A percentile compares a stretch with the other conserved stretches of the same genome.
phyloP scores from a whole-genome alignment of 2,329 filamentous ascomycete species.

The Monosporascus sp. region DNA sequence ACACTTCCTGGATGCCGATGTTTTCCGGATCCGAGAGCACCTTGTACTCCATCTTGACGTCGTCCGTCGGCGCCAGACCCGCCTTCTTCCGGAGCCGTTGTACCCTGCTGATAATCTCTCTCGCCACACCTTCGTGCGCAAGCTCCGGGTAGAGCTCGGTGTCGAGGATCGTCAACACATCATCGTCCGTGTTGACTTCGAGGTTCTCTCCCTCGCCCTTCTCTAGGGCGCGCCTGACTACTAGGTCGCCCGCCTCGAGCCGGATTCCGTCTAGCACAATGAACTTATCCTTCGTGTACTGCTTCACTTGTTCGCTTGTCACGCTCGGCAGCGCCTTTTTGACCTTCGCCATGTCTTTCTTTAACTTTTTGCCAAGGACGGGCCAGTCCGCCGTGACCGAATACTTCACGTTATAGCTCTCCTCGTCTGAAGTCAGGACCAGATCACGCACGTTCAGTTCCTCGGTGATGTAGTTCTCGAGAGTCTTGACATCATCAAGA shows the following conservation, averaged over 20 bases:
- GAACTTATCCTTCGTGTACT: conserved; percentile 66
- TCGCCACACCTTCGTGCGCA: conserved; percentile 78
- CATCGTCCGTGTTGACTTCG: conserved; percentile 83
- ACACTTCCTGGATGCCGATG: conserved; percentile 64
- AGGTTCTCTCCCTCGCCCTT: conserved; percentile 69
- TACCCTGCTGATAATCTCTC: conserved; percentile 90
- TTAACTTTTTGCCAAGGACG: conserved; percentile 90
- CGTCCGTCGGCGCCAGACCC: conserved; percentile 83
- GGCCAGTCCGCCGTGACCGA: conserved; percentile 90
- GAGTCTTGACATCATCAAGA: conserved; percentile 76
- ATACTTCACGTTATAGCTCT: conserved; percentile 87
- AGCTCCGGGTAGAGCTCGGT: conserved; percentile 77
- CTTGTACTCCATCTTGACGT: conserved; percentile 90
- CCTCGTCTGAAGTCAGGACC: conserved; percentile 79
- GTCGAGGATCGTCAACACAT: conserved; percentile 89
- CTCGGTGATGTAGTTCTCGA: conserved; percentile 84
- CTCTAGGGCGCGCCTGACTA: conserved; percentile 73
- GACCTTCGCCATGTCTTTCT: conserved; percentile 87
- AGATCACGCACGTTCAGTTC: conserved; percentile 89
- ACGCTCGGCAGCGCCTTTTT: conserved; percentile 83
- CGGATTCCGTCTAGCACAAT: conserved; percentile 83
- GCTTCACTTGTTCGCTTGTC: conserved; percentile 73
- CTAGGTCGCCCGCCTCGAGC: conserved; percentile 75
- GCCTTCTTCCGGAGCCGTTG: conserved; percentile 93
- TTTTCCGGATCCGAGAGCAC: conserved; percentile 72